These are phyloP conservation scores for Aphanomyces astaci DNA, from an alignment of 352 stramenopile genomes.

Conservation along the genomic window DNA sequence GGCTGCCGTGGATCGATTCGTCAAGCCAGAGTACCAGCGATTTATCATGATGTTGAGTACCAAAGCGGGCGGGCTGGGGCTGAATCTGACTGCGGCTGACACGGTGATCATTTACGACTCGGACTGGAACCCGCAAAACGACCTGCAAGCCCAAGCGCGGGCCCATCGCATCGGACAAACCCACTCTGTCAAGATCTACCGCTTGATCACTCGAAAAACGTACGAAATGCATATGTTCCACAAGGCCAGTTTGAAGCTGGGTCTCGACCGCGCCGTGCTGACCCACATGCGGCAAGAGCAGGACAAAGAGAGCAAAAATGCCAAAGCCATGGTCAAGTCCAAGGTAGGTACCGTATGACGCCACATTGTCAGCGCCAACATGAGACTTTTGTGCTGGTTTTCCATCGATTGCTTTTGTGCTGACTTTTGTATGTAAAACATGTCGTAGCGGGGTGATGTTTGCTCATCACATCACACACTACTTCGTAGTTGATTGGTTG, in stretches of 20 bases:
- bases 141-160: slow-evolving; percentile 91
- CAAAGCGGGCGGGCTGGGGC: slow-evolving; percentile 90
- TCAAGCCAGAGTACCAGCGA: slow-evolving; percentile 86
- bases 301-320: slow-evolving; percentile 50
- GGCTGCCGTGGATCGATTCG: slow-evolving; percentile 78
- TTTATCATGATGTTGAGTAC: slow-evolving; percentile 99
- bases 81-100: slow-evolving; percentile 91
- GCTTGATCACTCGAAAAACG: slow-evolving; percentile 85
- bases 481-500: no score
- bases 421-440: no score
- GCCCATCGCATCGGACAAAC: slow-evolving; percentile 89
- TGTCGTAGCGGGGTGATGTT: no score
- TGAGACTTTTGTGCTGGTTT: no score
- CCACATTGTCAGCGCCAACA: no score
- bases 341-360: no score
- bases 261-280: slow-evolving; percentile 89
- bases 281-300: slow-evolving; percentile 87
- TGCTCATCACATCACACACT: no score
- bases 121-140: slow-evolving; percentile 97
- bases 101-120: slow-evolving; percentile 98
- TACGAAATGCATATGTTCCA: slow-evolving; percentile 95
- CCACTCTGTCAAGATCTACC: slow-evolving; percentile 86
- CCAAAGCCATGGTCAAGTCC: slow-evolving; percentile 43
- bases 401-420: no score
- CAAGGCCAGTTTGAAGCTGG: slow-evolving; percentile 87